Evolutionary conservation across 768 basidiomycete species (phyloP).

Genomic region (Amanita molliuscula): DNA sequence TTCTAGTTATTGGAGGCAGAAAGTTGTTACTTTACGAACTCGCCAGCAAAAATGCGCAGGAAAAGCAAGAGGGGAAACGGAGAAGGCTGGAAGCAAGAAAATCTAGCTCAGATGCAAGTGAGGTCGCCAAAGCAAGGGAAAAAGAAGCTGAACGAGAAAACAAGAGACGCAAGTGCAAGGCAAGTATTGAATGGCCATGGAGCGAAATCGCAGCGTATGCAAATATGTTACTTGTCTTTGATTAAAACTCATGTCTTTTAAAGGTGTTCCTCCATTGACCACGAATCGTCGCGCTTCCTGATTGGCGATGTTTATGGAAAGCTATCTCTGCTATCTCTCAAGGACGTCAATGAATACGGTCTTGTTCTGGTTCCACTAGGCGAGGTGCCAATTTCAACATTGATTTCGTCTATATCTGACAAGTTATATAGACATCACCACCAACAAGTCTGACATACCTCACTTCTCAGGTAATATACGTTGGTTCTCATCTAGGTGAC

Average conservation of each 20-base stretch:
- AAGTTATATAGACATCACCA: conserved; percentile 50
- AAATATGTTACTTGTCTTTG: neutral
- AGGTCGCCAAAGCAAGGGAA: conserved; percentile 34
- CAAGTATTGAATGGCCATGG: conserved; percentile 67
- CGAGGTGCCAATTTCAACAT: conserved; percentile 35
- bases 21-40: conserved; percentile 56
- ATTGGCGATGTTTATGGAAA: conserved; percentile 67
- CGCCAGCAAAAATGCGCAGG: conserved; percentile 32
- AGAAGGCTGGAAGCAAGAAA: conserved; percentile 43
- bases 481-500: conserved; percentile 78
- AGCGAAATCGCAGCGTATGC: conserved; percentile 60
- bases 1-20: conserved; percentile 61
- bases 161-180: conserved; percentile 43
- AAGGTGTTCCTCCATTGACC: conserved; percentile 45
- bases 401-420: conserved; percentile 5
- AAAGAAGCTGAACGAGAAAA: conserved; percentile 49
- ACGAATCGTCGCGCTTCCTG: conserved; percentile 36
- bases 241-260: conserved; percentile 1
- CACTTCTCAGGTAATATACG: conserved; percentile 55
- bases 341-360: conserved; percentile 28
- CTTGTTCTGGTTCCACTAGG: conserved; percentile 59
- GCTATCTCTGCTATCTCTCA: conserved; percentile 53
- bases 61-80: conserved; percentile 45
- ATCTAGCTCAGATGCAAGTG: conserved; percentile 30
- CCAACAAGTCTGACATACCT: conserved; percentile 66